Percentiles rank a stretch among this genome's conserved stretches.
Evolutionary conservation across 345 rosid species (phyloP).

Genomic region (Theobroma cacao): DNA sequence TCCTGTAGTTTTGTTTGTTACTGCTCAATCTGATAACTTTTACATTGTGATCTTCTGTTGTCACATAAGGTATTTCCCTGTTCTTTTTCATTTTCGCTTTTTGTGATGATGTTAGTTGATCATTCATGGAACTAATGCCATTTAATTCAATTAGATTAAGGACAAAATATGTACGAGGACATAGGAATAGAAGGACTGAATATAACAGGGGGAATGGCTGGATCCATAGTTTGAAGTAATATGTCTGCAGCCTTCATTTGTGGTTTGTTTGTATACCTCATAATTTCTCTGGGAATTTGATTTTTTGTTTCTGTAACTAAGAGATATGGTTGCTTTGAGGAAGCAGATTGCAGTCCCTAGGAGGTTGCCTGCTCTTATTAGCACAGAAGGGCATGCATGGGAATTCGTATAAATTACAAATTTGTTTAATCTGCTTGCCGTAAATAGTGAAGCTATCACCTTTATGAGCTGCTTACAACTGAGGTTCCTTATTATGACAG

Average conservation of each 20-base stretch:
- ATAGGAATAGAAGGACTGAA: background rate
- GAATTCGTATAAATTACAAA: background rate
- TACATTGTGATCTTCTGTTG: background rate
- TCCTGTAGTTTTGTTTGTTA: background rate
- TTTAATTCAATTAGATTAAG: background rate
- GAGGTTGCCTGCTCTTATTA: background rate
- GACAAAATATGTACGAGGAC: background rate
- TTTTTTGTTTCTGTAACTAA: background rate
- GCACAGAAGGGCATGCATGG: background rate
- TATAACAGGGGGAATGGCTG: background rate
- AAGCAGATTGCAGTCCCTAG: conserved; percentile 6
- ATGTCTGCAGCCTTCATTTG: background rate
- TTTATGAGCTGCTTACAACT: background rate
- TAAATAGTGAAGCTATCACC: background rate
- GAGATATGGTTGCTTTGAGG: background rate
- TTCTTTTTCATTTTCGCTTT: background rate
- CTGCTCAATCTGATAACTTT: background rate
- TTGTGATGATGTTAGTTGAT: background rate
- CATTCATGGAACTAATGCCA: background rate
- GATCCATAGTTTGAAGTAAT: background rate
- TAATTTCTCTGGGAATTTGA: background rate
- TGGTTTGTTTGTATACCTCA: background rate
- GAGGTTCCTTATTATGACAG: background rate
- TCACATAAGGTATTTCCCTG: background rate
- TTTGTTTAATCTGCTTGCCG: background rate